A percentile compares a stretch with the other conserved stretches of the same genome.
Evolutionary conservation across 768 basidiomycete genomes (phyloP).

Genomic region (Pilatotrama ljubarskyi): DNA sequence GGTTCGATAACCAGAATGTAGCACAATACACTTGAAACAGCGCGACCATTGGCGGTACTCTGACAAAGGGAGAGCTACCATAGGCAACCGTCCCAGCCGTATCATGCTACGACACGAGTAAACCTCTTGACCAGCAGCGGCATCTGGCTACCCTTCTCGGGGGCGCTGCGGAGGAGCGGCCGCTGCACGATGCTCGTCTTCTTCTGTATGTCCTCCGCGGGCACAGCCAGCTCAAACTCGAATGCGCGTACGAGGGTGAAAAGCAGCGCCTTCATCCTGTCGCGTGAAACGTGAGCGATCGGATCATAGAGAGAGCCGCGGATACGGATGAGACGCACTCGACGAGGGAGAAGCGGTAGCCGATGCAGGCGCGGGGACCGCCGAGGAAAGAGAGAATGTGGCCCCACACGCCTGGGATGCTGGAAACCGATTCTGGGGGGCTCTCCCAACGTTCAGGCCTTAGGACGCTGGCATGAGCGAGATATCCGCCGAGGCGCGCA

Average conservation of each 20-base stretch:
- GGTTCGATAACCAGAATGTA: no score
- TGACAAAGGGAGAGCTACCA: no score
- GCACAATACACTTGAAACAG: no score
- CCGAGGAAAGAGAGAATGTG: conserved; percentile 63
- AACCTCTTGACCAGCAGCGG: conserved; percentile 26
- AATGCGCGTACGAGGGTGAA: conserved; percentile 35
- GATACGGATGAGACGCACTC: conserved; percentile 42
- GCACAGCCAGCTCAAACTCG: conserved; percentile 33
- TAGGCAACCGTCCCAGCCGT: neutral
- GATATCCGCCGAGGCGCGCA: neutral
- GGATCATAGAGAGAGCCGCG: conserved; percentile 18
- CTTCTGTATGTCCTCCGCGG: conserved; percentile 23
- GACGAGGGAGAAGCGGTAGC: conserved; percentile 61
- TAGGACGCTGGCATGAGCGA: neutral
- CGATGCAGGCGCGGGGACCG: conserved; percentile 68
- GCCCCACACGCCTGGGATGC: conserved; percentile 61
- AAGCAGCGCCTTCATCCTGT: conserved; percentile 35
- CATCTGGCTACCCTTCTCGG: conserved; percentile 22
- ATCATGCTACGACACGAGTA: conserved; percentile 38
- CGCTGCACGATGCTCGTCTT: conserved; percentile 25
- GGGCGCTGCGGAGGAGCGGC: conserved; percentile 23
- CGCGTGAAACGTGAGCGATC: neutral
- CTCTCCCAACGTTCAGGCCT: conserved; percentile 67
- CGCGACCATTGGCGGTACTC: no score
- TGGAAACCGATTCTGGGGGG: conserved; percentile 43